These are phyloP conservation scores for Cyberlindnera euphorbiae DNA, from an alignment of 805 yeast genomes.

Conservation along the genomic window DNA sequence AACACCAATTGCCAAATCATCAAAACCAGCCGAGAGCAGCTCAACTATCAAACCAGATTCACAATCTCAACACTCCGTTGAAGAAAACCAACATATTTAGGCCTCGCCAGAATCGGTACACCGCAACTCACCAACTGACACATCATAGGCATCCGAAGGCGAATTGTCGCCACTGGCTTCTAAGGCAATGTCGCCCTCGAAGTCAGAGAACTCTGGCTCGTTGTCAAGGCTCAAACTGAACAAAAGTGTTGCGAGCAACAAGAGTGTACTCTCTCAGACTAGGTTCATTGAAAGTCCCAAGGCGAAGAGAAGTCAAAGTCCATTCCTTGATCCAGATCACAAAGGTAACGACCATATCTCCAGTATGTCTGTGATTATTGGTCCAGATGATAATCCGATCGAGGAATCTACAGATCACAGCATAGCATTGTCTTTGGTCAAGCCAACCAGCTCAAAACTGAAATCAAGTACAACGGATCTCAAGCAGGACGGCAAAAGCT, in stretches of 20 bases:
- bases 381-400: conserved; percentile 23
- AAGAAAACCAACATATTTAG: no score
- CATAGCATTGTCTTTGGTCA: conserved; percentile 8
- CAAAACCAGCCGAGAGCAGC: no score
- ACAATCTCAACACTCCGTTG: not conserved
- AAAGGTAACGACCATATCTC: conserved; percentile 18
- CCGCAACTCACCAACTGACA: no score
- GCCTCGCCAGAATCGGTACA: no score
- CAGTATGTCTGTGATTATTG: conserved; percentile 3
- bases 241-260: conserved; percentile 10
- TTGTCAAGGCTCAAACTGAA: conserved; percentile 5
- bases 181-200: conserved; percentile 1
- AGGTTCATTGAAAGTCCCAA: conserved; percentile 19
- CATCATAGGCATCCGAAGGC: no score
- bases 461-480: no score
- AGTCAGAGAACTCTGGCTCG: conserved; percentile 8
- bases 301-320: conserved; percentile 21
- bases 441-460: no score
- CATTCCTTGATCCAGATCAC: conserved; percentile 22
- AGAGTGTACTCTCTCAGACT: conserved; percentile 16
- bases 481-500: no score
- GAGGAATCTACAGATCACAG: conserved; percentile 28
- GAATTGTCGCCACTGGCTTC: no score
- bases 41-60: conserved; percentile 7
- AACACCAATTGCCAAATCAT: no score